Conservation (phyloP, 257 asterid genomes). For the Solanum arcanum region DNA sequence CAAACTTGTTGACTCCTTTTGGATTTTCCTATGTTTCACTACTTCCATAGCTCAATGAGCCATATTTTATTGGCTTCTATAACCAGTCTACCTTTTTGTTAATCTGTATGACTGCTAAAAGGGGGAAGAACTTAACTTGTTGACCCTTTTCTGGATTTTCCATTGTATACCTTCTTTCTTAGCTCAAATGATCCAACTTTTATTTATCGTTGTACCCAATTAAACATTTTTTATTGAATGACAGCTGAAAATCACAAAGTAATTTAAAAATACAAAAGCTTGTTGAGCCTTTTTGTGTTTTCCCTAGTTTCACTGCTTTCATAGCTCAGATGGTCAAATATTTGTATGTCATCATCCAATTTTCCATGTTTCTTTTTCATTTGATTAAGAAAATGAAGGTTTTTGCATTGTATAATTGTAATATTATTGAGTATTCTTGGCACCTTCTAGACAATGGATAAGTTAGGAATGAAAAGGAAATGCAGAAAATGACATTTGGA, state of each 20-base stretch:
- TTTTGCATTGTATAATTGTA: background rate
- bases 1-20: background rate
- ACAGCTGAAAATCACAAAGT: background rate
- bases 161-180: background rate
- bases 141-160: background rate
- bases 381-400: background rate
- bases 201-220: background rate
- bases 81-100: background rate
- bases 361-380: background rate
- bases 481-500: background rate
- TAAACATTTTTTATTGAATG: background rate
- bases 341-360: background rate
- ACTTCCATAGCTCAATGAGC: background rate
- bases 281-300: background rate
- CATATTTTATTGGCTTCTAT: background rate
- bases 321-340: background rate
- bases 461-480: background rate
- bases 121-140: background rate
- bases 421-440: background rate
- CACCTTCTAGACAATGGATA: background rate
- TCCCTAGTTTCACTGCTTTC: background rate
- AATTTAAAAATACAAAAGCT: background rate
- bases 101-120: background rate
- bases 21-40: background rate
- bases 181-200: background rate